Base-by-base conservation (phyloP, 2,329 filamentous ascomycete species). In the Fusarium sp. region DNA sequence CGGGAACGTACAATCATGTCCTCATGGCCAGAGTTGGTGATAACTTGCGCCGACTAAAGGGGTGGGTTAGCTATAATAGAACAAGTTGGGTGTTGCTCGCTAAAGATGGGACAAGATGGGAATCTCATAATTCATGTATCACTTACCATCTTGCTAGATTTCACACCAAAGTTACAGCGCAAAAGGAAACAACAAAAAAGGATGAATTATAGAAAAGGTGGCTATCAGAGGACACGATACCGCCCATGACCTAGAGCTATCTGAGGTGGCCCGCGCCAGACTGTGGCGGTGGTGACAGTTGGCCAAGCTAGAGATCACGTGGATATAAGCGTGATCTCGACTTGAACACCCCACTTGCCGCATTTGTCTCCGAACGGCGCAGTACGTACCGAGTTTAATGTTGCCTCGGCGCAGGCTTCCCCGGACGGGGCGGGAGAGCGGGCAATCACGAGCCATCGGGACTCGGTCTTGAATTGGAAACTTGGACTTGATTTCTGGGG, bases 1-100 rank as follows among this genome's bases (percentile, higher is more conserved):
- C 6, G 18, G 44, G 38, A 77, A 90, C 94, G 80, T 95, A 98
- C 96, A 89, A 99, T 98, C 96, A 98, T 98, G 83, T 98, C 96
- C 92, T 98, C 96, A 87, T 99, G 96, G 81, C 84, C 83, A 58
- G 84, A 83, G 78, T 85, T 86, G 64, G 83, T 79, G 74, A 86
- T 85, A 67, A 84, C 82, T 79, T 85, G 84, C 72, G 83, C 78
- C 74, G 84, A 81, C 83, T 85, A 69, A 56, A 60, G 60, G 65
- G 59, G 49, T 54, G 60, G 52, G 77, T 83, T 79, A 83, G 80
- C 72, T 74, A 46, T 65, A 33, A 44, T 63, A 50, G 46, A 43
- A 58, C 33, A 66, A 54, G 50, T 28, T 50, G 56, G 8, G 33
- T 33, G 42, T 25, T 40, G 44, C 19, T 46, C 40, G 11, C 10